A percentile compares a stretch with the other conserved stretches of the same genome.
phyloP scores from a whole-genome alignment of 129 eudicot species.

The Tanacetum coccineum region DNA sequence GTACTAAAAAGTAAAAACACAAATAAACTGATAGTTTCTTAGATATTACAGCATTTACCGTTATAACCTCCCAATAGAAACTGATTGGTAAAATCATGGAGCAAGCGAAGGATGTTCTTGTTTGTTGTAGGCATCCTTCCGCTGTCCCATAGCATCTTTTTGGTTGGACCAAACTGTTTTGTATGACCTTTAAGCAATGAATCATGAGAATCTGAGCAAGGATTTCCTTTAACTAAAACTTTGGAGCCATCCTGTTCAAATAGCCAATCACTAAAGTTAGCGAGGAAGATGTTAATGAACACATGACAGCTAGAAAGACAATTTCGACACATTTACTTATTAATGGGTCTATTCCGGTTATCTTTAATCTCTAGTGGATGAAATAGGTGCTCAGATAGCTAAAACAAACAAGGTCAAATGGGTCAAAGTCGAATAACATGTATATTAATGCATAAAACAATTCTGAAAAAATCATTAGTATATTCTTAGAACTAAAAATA shows the following conservation, averaged over 20 bases:
- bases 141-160: constrained; percentile 59
- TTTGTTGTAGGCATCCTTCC: constrained; percentile 70
- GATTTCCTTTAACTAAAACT: constrained; percentile 73
- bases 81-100: constrained; percentile 65
- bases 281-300: constrained; percentile 4
- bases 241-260: constrained; percentile 88
- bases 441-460: not conserved
- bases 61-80: constrained; percentile 81
- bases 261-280: constrained; percentile 9
- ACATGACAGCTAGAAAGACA: not conserved
- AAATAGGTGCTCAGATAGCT: not conserved
- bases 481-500: no score
- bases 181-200: constrained; percentile 52
- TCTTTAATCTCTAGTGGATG: not conserved
- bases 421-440: not conserved
- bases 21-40: not conserved
- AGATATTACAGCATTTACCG: constrained; percentile 40
- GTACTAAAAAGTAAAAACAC: not conserved
- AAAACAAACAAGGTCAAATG: not conserved
- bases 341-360: not conserved
- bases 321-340: constrained; percentile 9
- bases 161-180: constrained; percentile 58
- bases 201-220: constrained; percentile 55
- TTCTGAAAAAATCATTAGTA: not conserved
- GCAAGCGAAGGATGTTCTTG: constrained; percentile 42